phyloP scores from a whole-genome alignment of 805 yeast genomes.

The Wickerhamiella cacticola region DNA sequence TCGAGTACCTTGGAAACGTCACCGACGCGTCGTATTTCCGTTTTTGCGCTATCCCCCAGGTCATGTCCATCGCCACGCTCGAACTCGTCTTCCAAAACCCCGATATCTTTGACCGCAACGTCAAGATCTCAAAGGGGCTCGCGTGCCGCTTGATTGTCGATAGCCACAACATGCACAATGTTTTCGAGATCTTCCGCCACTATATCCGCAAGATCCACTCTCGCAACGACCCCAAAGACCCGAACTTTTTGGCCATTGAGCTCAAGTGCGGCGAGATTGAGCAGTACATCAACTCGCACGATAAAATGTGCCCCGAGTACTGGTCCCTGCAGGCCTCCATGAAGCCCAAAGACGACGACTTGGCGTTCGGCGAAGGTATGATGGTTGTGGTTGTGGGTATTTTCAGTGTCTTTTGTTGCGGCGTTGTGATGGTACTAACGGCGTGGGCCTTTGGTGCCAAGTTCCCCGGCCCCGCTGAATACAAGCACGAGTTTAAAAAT shows the following conservation, averaged over 20 bases:
- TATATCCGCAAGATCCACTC: slow-evolving; percentile 68
- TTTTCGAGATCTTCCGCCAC: slow-evolving; percentile 60
- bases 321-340: slow-evolving; percentile 11
- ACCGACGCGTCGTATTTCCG: slow-evolving; percentile 73
- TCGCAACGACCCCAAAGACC: slow-evolving; percentile 68
- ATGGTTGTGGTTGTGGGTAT: slow-evolving; percentile 1
- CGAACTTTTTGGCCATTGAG: slow-evolving; percentile 73
- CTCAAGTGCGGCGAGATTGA: slow-evolving; percentile 79
- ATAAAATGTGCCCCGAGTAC: slow-evolving; percentile 14
- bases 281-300: slow-evolving; percentile 56
- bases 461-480: slow-evolving; percentile 14
- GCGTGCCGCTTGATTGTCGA: slow-evolving; percentile 65
- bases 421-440: slow-evolving; percentile 16
- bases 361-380: not conserved
- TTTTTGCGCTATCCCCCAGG: slow-evolving; percentile 97
- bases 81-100: slow-evolving; percentile 77
- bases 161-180: slow-evolving; percentile 63
- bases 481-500: slow-evolving; percentile 13
- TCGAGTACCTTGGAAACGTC: slow-evolving; percentile 62
- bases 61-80: slow-evolving; percentile 95
- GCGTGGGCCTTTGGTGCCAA: slow-evolving; percentile 19
- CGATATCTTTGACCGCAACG: slow-evolving; percentile 51
- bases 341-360: not conserved
- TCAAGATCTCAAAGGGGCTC: slow-evolving; percentile 84
- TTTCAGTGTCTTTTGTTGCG: not conserved